Conservation (phyloP, 768 basidiomycete genomes). For the Amylocystis lapponica region DNA sequence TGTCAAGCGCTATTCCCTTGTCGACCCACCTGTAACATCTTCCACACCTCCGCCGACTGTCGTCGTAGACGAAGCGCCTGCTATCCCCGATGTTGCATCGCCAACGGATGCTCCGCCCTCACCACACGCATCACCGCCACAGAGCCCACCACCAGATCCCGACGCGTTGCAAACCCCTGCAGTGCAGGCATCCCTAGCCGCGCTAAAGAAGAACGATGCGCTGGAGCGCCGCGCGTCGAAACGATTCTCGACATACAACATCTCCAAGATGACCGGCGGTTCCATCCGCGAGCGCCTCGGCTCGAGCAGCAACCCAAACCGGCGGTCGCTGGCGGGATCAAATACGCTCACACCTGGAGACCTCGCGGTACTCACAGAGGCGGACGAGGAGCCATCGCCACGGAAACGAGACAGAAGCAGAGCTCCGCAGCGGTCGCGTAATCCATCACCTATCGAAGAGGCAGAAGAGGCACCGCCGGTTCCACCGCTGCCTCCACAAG, state of each 20-base stretch:
- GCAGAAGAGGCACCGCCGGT: conserved; percentile 29
- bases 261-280: conserved; percentile 85
- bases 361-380: conserved; percentile 68
- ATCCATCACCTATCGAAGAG: conserved; percentile 22
- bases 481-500: conserved; percentile 22
- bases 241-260: conserved; percentile 91
- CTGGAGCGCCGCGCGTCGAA: conserved; percentile 92
- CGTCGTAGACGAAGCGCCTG: conserved; percentile 48
- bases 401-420: conserved; percentile 17
- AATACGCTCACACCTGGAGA: conserved; percentile 64
- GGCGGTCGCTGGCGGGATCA: conserved; percentile 58
- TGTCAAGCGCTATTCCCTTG: conserved; percentile 75
- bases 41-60: conserved; percentile 41
- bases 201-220: conserved; percentile 79
- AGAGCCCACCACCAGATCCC: conserved; percentile 16
- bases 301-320: conserved; percentile 43
- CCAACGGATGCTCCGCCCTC: conserved; percentile 1
- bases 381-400: conserved; percentile 51
- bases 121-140: conserved; percentile 22
- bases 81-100: conserved; percentile 5
- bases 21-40: conserved; percentile 56
- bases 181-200: conserved; percentile 78
- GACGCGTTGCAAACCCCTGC: conserved; percentile 44
- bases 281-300: conserved; percentile 31
- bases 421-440: conserved; percentile 14